Evolutionary conservation across 225 moss, liverwort and hornwort genomes (phyloP).

Genomic region (Asterella californica): DNA sequence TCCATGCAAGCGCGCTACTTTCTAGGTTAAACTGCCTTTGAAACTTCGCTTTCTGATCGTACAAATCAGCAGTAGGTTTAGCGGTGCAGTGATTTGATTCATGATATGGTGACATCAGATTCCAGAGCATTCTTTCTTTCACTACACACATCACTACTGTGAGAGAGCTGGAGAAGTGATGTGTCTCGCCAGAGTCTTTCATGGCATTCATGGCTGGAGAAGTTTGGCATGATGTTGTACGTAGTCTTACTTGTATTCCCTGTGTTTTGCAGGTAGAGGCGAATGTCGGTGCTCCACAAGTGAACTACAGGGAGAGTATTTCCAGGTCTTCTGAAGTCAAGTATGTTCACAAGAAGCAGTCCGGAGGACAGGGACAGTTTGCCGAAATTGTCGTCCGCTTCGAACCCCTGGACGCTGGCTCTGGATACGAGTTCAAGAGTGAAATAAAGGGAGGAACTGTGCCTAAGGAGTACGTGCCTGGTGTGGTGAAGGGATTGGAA

Average conservation of each 20-base stretch:
- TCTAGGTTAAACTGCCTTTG: too few species aligned
- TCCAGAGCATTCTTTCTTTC: too few species aligned
- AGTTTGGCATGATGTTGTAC: neutral
- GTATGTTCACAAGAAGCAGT: constrained; percentile 94
- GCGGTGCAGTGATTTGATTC: too few species aligned
- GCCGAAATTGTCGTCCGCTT: constrained; percentile 93
- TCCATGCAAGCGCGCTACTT: too few species aligned
- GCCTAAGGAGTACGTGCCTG: constrained; percentile 90
- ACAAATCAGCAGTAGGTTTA: too few species aligned
- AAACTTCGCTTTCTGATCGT: too few species aligned
- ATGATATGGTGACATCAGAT: too few species aligned
- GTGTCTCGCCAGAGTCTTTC: too few species aligned
- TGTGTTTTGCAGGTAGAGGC: constrained; percentile 72
- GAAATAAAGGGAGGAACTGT: constrained; percentile 97
- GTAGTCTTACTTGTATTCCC: neutral
- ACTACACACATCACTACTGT: too few species aligned
- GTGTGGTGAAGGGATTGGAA: constrained; percentile 96
- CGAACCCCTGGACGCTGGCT: constrained; percentile 77
- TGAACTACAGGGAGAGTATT: constrained; percentile 98
- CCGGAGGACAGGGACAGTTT: constrained; percentile 99
- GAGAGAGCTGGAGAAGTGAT: too few species aligned
- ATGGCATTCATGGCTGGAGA: too few species aligned
- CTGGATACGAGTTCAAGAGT: constrained; percentile 96
- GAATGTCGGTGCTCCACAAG: constrained; percentile 96
- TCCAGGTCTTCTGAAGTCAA: constrained; percentile 67